A percentile compares a stretch with the other conserved stretches of the same genome.
Evolutionary conservation across 1,284 basidiomycete species (phyloP).

Genomic region (Apiotrichum sp.): DNA sequence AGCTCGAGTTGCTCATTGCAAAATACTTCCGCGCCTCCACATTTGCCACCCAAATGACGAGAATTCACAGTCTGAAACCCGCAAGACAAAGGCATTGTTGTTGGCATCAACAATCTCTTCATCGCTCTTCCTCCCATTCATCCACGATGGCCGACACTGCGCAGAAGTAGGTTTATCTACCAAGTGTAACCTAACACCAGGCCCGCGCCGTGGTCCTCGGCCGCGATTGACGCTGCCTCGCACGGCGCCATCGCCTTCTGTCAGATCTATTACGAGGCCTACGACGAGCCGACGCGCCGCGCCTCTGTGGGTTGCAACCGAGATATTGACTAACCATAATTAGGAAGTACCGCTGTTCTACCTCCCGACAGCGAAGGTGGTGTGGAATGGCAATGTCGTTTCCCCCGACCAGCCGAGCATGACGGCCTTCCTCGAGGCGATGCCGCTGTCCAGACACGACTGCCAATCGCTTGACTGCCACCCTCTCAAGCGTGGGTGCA

Average conservation of each 20-base stretch:
- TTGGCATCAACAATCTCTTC: neutral
- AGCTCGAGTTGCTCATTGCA: too few relatives aligned
- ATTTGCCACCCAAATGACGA: neutral
- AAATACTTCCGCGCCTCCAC: neutral
- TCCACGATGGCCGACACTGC: conserved; percentile 11
- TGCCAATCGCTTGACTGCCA: conserved; percentile 42
- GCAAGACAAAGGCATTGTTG: too few relatives aligned
- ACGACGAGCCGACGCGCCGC: conserved; percentile 39
- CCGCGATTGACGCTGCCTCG: conserved; percentile 39
- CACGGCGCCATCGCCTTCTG: conserved; percentile 43
- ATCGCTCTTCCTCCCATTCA: neutral
- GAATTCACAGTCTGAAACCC: too few relatives aligned
- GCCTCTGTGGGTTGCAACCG: conserved; percentile 21
- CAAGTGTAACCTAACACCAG: neutral
- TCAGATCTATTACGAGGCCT: conserved; percentile 44
- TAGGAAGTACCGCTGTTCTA: conserved; percentile 39
- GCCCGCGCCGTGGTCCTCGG: conserved; percentile 29
- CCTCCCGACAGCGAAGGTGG: conserved; percentile 33
- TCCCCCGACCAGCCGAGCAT: conserved; percentile 19
- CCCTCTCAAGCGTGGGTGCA: conserved; percentile 21
- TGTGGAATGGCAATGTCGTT: conserved; percentile 43
- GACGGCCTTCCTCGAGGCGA: conserved; percentile 30
- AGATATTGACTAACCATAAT: neutral
- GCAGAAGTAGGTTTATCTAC: neutral
- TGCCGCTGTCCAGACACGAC: conserved; percentile 40